Evolutionary conservation across 2,329 filamentous ascomycete species (phyloP).

Genomic region (Aschersonia sp.): DNA sequence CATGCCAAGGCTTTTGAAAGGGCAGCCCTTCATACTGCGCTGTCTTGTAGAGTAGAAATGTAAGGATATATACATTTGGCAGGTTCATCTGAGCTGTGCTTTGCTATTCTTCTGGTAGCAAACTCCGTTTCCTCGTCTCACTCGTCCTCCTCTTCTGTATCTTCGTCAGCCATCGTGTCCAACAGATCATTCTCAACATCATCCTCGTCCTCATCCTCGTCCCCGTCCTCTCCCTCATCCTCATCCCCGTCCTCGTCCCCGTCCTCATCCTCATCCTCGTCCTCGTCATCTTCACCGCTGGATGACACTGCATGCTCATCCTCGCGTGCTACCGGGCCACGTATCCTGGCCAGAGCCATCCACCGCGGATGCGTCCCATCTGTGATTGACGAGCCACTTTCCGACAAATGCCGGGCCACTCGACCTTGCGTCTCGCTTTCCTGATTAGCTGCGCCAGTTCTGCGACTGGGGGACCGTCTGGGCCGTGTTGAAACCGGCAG

Average conservation of each 20-base stretch:
- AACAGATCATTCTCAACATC: conserved; percentile 10
- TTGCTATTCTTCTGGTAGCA: background rate
- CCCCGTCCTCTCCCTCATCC: conserved; percentile 8
- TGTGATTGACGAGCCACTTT: no score
- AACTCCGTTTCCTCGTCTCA: conserved; percentile 2
- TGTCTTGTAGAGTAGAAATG: background rate
- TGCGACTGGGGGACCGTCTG: conserved; percentile 7
- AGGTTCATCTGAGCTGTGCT: background rate
- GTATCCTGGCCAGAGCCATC: no score
- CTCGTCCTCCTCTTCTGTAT: conserved; percentile 13
- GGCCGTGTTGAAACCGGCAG: background rate
- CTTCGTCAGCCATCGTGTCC: conserved; percentile 18
- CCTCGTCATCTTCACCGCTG: conserved; percentile 6
- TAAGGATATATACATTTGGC: background rate
- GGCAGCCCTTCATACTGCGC: no score
- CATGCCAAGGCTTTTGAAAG: no score
- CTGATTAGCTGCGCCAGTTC: conserved; percentile 10
- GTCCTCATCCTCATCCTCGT: conserved; percentile 6
- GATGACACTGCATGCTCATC: conserved; percentile 7
- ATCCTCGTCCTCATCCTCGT: conserved; percentile 8
- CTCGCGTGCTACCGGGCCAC: no score
- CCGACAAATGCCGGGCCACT: no score
- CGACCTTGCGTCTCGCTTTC: no score
- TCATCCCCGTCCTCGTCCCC: conserved; percentile 7
- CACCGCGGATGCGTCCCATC: no score